phyloP scores from a whole-genome alignment of 2,329 filamentous ascomycete genomes.

The Penicillium janthinellum region DNA sequence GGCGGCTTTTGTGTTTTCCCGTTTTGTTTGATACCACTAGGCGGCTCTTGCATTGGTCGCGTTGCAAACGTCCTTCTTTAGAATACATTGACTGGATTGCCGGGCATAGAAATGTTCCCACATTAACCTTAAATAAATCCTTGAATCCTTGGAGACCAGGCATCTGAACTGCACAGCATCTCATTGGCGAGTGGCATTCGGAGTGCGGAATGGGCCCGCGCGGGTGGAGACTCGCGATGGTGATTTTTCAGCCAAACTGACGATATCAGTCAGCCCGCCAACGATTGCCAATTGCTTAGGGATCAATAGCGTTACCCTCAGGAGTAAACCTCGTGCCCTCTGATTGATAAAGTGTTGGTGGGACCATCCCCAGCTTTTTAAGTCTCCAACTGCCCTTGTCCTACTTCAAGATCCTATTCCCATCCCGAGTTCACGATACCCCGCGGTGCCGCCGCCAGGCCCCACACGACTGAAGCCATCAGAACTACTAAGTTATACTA shows the following conservation, averaged over 20 bases:
- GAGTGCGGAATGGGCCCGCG: slow-evolving; percentile 25
- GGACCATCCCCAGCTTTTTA: neutral
- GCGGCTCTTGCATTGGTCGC: neutral
- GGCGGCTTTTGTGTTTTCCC: neutral
- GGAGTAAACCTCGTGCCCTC: neutral
- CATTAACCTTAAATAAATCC: neutral
- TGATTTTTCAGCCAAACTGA: slow-evolving; percentile 5
- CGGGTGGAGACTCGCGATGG: neutral
- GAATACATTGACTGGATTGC: neutral
- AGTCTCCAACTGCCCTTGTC: neutral
- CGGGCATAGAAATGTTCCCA: neutral
- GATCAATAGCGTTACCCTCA: neutral
- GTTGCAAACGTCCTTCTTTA: neutral
- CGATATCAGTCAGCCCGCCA: slow-evolving; percentile 7
- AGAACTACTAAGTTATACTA: neutral
- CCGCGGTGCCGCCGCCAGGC: neutral
- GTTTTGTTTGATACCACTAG: neutral
- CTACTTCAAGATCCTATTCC: neutral
- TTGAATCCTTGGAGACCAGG: neutral
- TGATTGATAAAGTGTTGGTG: neutral
- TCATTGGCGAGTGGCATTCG: slow-evolving; percentile 8
- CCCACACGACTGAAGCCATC: neutral
- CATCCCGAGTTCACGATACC: neutral
- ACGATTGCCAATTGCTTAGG: slow-evolving; percentile 7
- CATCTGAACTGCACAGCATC: neutral